A percentile compares a stretch with the other conserved stretches of the same genome.
These are phyloP conservation scores for Biscogniauxia marginata DNA, from an alignment of 2,329 filamentous ascomycete genomes.

Conservation along the genomic window DNA sequence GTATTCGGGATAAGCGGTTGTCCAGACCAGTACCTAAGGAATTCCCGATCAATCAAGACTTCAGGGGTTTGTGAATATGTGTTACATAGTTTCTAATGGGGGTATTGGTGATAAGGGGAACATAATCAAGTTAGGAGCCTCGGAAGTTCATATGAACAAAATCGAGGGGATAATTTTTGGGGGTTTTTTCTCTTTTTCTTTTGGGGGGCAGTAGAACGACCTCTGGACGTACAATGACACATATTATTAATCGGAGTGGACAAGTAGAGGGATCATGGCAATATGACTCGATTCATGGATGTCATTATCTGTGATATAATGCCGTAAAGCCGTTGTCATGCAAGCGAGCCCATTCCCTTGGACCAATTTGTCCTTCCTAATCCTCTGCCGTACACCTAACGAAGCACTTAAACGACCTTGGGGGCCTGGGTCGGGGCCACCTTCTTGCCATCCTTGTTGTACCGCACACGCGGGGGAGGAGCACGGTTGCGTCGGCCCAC, in stretches of 20 bases:
- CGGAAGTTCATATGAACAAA: too few relatives aligned
- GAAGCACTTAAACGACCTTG: slow-evolving; percentile 52
- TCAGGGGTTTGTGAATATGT: too few relatives aligned
- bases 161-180: too few relatives aligned
- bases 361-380: slow-evolving; percentile 24
- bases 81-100: too few relatives aligned
- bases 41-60: too few relatives aligned
- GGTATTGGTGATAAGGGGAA: too few relatives aligned
- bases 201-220: too few relatives aligned
- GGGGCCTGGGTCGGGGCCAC: slow-evolving; percentile 80
- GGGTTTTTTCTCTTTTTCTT: too few relatives aligned
- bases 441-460: slow-evolving; percentile 99
- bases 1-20: too few relatives aligned
- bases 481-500: slow-evolving; percentile 98
- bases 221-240: too few relatives aligned
- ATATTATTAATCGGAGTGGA: neutral
- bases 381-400: slow-evolving; percentile 25
- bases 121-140: too few relatives aligned
- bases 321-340: slow-evolving; percentile 30
- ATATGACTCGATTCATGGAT: slow-evolving; percentile 33
- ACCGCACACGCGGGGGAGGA: slow-evolving; percentile 93
- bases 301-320: slow-evolving; percentile 36
- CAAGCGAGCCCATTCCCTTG: slow-evolving; percentile 31
- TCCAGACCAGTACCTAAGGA: too few relatives aligned
- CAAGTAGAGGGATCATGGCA: slow-evolving; percentile 6